Evolutionary conservation across 2,329 filamentous ascomycete species (phyloP).

Genomic region (Zymoseptoria ardabiliae): DNA sequence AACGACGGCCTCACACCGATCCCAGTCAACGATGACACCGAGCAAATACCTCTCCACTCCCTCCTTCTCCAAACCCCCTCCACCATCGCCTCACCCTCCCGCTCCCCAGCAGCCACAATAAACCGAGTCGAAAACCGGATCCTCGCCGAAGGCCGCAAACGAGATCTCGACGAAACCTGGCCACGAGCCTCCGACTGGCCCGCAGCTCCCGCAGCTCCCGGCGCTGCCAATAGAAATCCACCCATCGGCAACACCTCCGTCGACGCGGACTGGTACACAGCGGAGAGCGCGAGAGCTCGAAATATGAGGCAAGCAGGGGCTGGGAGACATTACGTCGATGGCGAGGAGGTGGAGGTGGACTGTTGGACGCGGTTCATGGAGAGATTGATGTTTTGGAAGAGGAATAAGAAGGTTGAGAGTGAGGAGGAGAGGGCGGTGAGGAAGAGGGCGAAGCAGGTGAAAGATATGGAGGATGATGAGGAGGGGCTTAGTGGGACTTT

Average conservation of each 20-base stretch:
- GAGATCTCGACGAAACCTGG: neutral
- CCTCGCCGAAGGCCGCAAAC: neutral
- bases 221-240: neutral
- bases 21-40: neutral
- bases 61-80: neutral
- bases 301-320: neutral
- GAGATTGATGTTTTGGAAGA: neutral
- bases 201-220: too few relatives aligned
- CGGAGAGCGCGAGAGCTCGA: neutral
- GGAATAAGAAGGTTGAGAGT: neutral
- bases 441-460: neutral
- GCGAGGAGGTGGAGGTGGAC: neutral
- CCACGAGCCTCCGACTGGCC: neutral
- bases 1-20: neutral
- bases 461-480: neutral
- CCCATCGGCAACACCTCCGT: neutral
- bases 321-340: neutral
- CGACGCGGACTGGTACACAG: neutral
- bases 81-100: neutral
- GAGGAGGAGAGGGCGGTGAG: neutral
- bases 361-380: neutral
- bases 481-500: neutral
- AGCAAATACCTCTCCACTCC: neutral
- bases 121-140: neutral
- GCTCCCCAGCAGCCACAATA: neutral